Base-by-base conservation (phyloP, 2,329 filamentous ascomycete genomes). In the Colletotrichum spinosum region DNA sequence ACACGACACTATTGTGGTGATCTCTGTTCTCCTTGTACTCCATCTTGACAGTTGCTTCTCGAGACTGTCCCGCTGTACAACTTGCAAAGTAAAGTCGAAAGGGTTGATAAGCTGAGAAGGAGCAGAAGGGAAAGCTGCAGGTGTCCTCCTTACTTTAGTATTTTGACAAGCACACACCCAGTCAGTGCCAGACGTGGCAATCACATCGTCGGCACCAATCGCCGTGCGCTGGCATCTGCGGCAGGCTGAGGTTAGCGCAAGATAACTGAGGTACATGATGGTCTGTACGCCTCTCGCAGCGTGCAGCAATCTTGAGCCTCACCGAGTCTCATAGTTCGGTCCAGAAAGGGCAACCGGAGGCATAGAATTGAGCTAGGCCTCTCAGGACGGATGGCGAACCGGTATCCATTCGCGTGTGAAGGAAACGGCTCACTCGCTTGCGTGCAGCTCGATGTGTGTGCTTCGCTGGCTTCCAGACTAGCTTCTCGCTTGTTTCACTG, bases 171-270 rank as follows among this genome's bases (percentile, higher is more conserved):
- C 59, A 57, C 58, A 57, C 39, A 44, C 58, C 51, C 35, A 41
- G 41, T 56, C 46, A 33, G 53, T 53, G 59, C 37, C 12, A 44
- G 53, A 49, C 34, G 59, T 63, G 53, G 52, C 63, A 45, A 66
- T 34, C 53, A 41, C 34, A n/a, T 57, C 15, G 35, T 49, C 44
- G 37, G 38, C 38, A 35, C 39, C 58, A 41, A 37, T 63, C 38
- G 41, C 59, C 59, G 63, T 66, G 63, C 63, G 63, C 52, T 66
- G 59, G 58, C 63, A 4, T 63, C 54, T 66, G 63, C 53, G 55
- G 55, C 38, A 55, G 42, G 41, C 49, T 15, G 34, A 39, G 12
- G 41, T 45, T 25, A 34, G 49, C 63, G 55, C 39, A 58, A 37
- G 55, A 48, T 38, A 45, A 39, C 46, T 58, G 52, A 66, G 58